phyloP scores from a whole-genome alignment of 2,329 filamentous ascomycete genomes.

The Ustulina deusta region DNA sequence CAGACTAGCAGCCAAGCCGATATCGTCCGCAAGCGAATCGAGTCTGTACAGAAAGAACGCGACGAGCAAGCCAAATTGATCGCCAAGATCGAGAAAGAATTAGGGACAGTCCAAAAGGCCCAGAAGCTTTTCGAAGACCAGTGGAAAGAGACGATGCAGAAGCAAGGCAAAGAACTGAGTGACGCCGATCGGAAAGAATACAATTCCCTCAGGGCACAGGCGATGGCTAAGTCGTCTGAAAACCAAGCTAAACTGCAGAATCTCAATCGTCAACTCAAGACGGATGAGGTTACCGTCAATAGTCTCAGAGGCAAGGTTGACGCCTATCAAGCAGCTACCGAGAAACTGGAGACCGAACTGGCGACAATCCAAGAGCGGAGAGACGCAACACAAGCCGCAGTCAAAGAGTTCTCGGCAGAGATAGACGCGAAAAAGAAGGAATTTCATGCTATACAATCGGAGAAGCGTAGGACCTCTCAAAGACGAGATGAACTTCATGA shows the following conservation, averaged over 20 bases:
- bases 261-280: constrained; percentile 88
- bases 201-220: constrained; percentile 83
- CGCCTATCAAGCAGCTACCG: constrained; percentile 76
- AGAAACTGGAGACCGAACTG: constrained; percentile 80
- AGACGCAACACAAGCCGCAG: constrained; percentile 68
- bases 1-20: constrained; percentile 79
- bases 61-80: constrained; percentile 76
- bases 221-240: constrained; percentile 82
- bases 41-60: constrained; percentile 79
- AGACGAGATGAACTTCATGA: constrained; percentile 90
- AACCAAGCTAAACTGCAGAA: constrained; percentile 88
- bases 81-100: constrained; percentile 81
- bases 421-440: constrained; percentile 91
- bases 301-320: constrained; percentile 91
- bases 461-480: constrained; percentile 83
- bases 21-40: constrained; percentile 74
- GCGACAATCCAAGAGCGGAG: constrained; percentile 76
- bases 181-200: constrained; percentile 91
- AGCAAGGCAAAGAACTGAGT: constrained; percentile 86
- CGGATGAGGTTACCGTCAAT: constrained; percentile 89
- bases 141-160: constrained; percentile 85
- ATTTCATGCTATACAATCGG: constrained; percentile 85
- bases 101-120: constrained; percentile 88
- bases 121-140: constrained; percentile 89
- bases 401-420: constrained; percentile 78